A percentile compares a stretch with the other conserved stretches of the same genome.
Conservation (phyloP, 495 filamentous ascomycete genomes). For the Neurospora discreta region DNA sequence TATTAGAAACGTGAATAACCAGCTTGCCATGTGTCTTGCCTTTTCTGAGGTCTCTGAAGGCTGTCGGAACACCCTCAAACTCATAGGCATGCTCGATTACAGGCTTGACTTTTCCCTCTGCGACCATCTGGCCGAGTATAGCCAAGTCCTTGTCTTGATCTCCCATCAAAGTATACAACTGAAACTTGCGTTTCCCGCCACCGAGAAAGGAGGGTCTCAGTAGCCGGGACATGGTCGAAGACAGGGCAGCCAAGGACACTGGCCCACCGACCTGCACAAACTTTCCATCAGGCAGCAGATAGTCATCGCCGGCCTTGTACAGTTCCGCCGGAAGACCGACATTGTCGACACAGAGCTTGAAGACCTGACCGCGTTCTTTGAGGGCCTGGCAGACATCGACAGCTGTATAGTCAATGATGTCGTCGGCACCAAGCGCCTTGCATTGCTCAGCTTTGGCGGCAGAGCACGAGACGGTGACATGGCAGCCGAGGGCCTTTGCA, state of each 20-base stretch:
- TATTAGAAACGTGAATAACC: slow-evolving; percentile 40
- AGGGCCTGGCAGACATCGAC: slow-evolving; percentile 38
- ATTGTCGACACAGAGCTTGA: slow-evolving; percentile 51
- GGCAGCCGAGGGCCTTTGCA: slow-evolving; percentile 52
- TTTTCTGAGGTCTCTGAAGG: slow-evolving; percentile 45
- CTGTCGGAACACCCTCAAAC: slow-evolving; percentile 45
- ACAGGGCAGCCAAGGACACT: slow-evolving; percentile 7
- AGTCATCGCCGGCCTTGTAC: slow-evolving; percentile 46
- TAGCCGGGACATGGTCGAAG: slow-evolving; percentile 16
- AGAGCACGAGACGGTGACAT: slow-evolving; percentile 52
- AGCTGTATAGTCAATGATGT: slow-evolving; percentile 57
- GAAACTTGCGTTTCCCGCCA: slow-evolving; percentile 49
- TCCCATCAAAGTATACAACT: slow-evolving; percentile 27
- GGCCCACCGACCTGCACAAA: slow-evolving; percentile 48
- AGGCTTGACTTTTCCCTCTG: slow-evolving; percentile 46
- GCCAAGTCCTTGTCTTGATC: slow-evolving; percentile 29
- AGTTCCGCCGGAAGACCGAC: slow-evolving; percentile 37
- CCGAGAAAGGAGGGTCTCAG: slow-evolving; percentile 48
- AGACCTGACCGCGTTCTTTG: slow-evolving; percentile 38
- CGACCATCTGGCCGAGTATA: slow-evolving; percentile 25
- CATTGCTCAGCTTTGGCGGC: slow-evolving; percentile 46
- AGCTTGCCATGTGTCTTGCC: slow-evolving; percentile 53
- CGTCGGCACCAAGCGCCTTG: slow-evolving; percentile 50
- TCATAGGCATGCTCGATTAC: slow-evolving; percentile 45
- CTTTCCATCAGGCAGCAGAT: slow-evolving; percentile 37